A percentile compares a stretch with the other conserved stretches of the same genome.
Evolutionary conservation across 2,329 filamentous ascomycete genomes (phyloP).

Genomic region (Cercospora brassicicola): DNA sequence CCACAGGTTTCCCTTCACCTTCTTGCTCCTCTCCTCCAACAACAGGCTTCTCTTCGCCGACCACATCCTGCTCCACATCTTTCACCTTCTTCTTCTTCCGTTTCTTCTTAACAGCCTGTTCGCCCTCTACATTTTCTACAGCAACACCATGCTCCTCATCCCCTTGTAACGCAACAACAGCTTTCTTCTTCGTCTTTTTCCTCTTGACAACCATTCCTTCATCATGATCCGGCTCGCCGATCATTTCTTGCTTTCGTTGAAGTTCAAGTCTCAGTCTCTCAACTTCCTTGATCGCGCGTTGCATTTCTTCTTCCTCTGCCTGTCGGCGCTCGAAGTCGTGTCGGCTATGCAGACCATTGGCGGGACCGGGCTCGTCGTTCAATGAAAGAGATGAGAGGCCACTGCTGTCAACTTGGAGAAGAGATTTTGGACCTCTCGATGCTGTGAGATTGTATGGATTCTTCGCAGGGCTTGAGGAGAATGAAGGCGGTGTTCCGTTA

Average conservation of each 20-base stretch:
- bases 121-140: constrained; percentile 23
- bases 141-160: constrained; percentile 21
- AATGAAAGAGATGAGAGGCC: constrained; percentile 73
- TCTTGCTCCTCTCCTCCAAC: neutral
- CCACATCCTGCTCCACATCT: constrained; percentile 21
- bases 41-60: neutral
- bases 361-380: constrained; percentile 47
- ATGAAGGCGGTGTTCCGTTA: constrained; percentile 16
- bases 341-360: constrained; percentile 28
- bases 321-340: constrained; percentile 66
- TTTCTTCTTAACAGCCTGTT: constrained; percentile 31
- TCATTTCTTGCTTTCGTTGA: constrained; percentile 75
- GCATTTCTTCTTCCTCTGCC: constrained; percentile 85
- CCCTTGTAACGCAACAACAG: constrained; percentile 36
- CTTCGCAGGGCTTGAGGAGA: constrained; percentile 30
- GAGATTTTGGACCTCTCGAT: constrained; percentile 56
- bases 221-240: constrained; percentile 59
- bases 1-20: neutral
- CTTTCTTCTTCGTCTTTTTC: constrained; percentile 54
- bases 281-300: constrained; percentile 81
- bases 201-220: constrained; percentile 65
- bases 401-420: constrained; percentile 86
- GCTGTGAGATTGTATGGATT: constrained; percentile 30
- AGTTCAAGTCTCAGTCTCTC: constrained; percentile 85
- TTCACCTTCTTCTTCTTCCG: constrained; percentile 19